Conservation (phyloP, 352 stramenopile genomes). For the Phytophthora capsici region DNA sequence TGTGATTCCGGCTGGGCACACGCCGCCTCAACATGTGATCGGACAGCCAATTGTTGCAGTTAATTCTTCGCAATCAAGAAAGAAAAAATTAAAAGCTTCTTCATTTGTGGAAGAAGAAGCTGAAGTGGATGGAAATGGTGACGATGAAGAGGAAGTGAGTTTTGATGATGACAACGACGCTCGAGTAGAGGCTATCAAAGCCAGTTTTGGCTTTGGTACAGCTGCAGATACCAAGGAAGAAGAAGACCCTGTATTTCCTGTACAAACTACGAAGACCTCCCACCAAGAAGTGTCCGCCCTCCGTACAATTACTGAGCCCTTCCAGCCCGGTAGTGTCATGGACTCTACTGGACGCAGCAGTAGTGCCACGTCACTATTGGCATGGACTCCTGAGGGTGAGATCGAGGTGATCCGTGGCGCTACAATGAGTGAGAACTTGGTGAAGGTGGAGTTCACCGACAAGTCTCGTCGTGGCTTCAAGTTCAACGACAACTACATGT, state of each 20-base stretch:
- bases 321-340: conserved; percentile 65
- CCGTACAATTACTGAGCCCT: conserved; percentile 60
- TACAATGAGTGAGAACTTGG: conserved; percentile 70
- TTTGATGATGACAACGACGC: conserved; percentile 72
- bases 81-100: conserved; percentile 38
- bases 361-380: conserved; percentile 55
- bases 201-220: conserved; percentile 79
- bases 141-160: conserved; percentile 44
- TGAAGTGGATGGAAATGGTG: conserved; percentile 44
- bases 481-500: conserved; percentile 87
- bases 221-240: conserved; percentile 36
- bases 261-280: conserved; percentile 13
- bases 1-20: conserved; percentile 60
- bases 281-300: conserved; percentile 17
- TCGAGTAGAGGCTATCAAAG: conserved; percentile 83
- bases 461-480: conserved; percentile 86
- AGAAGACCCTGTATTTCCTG: conserved; percentile 17
- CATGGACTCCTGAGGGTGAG: conserved; percentile 79
- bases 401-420: conserved; percentile 82
- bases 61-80: conserved; percentile 25
- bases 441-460: conserved; percentile 85
- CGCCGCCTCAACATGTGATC: conserved; percentile 54
- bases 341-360: conserved; percentile 39
- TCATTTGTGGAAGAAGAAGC: conserved; percentile 63
- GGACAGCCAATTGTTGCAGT: conserved; percentile 10